A percentile compares a stretch with the other conserved stretches of the same genome.
phyloP scores from a whole-genome alignment of 1,139 yeast species.

The Taphrina wiesneri region DNA sequence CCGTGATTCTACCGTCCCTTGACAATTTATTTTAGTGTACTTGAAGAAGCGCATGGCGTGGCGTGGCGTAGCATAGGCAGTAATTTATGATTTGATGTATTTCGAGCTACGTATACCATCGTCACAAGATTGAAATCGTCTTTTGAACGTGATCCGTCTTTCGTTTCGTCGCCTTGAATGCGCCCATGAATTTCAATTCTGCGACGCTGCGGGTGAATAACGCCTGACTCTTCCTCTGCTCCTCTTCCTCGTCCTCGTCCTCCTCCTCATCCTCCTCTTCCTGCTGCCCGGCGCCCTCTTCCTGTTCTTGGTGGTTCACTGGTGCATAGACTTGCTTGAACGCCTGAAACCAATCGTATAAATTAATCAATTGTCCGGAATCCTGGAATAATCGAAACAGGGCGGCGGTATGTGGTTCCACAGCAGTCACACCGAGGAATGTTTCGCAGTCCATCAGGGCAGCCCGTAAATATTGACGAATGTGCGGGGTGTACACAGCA shows the following conservation, averaged over 20 bases:
- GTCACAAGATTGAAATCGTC: constrained; percentile 9
- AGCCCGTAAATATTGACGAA: constrained; percentile 14
- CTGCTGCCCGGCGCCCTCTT: neutral
- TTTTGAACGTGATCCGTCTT: constrained; percentile 38
- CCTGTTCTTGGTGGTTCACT: neutral
- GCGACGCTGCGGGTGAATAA: constrained; percentile 34
- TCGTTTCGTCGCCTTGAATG: constrained; percentile 35
- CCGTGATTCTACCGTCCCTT: neutral
- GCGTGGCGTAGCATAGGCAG: neutral
- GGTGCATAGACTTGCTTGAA: constrained; percentile 13
- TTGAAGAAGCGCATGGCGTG: neutral
- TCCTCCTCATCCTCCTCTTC: neutral
- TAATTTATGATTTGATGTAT: no score
- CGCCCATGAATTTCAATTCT: constrained; percentile 36
- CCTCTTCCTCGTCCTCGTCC: constrained; percentile 9
- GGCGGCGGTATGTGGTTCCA: constrained; percentile 33
- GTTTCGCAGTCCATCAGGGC: constrained; percentile 11
- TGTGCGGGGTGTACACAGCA: constrained; percentile 17
- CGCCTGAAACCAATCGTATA: constrained; percentile 37
- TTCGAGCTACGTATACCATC: neutral
- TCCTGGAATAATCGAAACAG: constrained; percentile 34
- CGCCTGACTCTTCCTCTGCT: constrained; percentile 25
- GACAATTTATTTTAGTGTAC: neutral
- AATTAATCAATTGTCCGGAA: constrained; percentile 36
- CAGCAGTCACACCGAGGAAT: constrained; percentile 8